phyloP scores from a whole-genome alignment of 148 eudicot species.

The Rhododendron ovatum region DNA sequence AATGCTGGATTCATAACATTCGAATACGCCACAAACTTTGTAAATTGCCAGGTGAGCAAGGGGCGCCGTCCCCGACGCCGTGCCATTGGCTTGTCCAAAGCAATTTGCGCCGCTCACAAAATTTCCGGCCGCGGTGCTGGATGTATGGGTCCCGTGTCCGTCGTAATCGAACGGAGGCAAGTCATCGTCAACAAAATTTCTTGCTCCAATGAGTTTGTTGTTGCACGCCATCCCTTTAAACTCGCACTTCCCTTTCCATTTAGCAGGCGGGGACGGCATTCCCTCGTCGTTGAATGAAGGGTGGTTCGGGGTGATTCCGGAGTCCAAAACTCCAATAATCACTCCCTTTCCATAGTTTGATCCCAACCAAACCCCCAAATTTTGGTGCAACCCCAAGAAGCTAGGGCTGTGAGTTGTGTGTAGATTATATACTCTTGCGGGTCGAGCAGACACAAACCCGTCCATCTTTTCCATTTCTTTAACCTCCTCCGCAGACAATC shows the following conservation, averaged over 20 bases:
- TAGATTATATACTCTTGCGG: background rate
- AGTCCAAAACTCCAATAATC: slow-evolving; percentile 50
- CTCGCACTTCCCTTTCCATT: slow-evolving; percentile 51
- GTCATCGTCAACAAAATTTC: slow-evolving; percentile 17
- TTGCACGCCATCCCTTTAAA: slow-evolving; percentile 36
- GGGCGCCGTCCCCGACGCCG: slow-evolving; percentile 46
- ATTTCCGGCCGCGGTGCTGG: slow-evolving; percentile 47
- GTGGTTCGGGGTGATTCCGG: slow-evolving; percentile 40
- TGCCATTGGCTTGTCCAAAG: slow-evolving; percentile 42
- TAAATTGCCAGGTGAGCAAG: slow-evolving; percentile 42
- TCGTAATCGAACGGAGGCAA: slow-evolving; percentile 22
- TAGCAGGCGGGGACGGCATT: slow-evolving; percentile 36
- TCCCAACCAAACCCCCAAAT: slow-evolving; percentile 17
- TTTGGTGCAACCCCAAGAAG: slow-evolving; percentile 28
- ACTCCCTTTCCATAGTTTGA: slow-evolving; percentile 30
- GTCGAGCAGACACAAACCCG: slow-evolving; percentile 21
- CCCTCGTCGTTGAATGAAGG: slow-evolving; percentile 41
- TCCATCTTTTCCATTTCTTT: slow-evolving; percentile 18
- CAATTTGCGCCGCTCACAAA: slow-evolving; percentile 24
- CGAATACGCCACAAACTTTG: slow-evolving; percentile 10
- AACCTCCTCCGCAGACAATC: slow-evolving; percentile 20
- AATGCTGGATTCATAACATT: slow-evolving; percentile 16
- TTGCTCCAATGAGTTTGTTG: slow-evolving; percentile 56
- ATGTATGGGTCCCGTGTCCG: slow-evolving; percentile 52
- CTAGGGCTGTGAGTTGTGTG: slow-evolving; percentile 30